Percentiles rank a stretch among this genome's conserved stretches.
Conservation (phyloP, 192 early-diverging fungal species). For the Coemansia sp. region DNA sequence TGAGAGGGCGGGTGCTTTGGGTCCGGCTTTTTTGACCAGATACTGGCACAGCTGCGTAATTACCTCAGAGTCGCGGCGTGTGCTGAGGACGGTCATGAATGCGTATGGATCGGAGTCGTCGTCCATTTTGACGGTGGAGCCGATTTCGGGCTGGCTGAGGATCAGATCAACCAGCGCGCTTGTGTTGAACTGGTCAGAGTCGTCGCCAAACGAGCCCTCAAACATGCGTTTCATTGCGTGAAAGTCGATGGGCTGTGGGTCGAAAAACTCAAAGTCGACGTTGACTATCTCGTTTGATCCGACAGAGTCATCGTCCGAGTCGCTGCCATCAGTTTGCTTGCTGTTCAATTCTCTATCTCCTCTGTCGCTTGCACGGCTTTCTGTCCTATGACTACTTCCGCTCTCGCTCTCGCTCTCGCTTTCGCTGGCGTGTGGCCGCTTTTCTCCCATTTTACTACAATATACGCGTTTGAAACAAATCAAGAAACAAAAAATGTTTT, state of each 20-base stretch:
- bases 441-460: conserved; percentile 22
- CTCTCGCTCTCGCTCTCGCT: background rate
- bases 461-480: conserved; percentile 2
- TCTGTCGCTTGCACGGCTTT: too few species aligned
- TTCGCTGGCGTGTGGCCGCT: conserved; percentile 24
- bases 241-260: conserved; percentile 84
- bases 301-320: background rate
- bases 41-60: conserved; percentile 63
- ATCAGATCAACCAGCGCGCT: conserved; percentile 83
- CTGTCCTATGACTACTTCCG: too few species aligned
- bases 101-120: conserved; percentile 79
- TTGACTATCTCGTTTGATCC: conserved; percentile 60
- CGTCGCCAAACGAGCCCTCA: conserved; percentile 73
- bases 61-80: conserved; percentile 45
- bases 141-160: conserved; percentile 71
- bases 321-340: background rate
- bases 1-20: conserved; percentile 6
- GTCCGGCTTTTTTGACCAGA: conserved; percentile 63
- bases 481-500: conserved; percentile 13
- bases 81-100: conserved; percentile 75
- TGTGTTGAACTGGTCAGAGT: conserved; percentile 71
- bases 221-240: conserved; percentile 90
- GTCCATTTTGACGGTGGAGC: conserved; percentile 89
- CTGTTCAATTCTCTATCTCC: too few species aligned
- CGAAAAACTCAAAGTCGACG: conserved; percentile 96